phyloP scores from a whole-genome alignment of 306 rosid genomes.

The Prunus persica region Prunus_persica_NCBIv2 NC_034013.1:7712001-7712500 shows the following conservation, averaged over 20 bases:
- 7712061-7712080: too few relatives aligned
- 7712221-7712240: constrained; percentile 35
- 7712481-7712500: constrained; percentile 63
- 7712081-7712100: too few relatives aligned
- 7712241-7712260: constrained; percentile 27
- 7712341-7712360: constrained; percentile 23
- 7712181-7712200: neutral
- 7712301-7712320: constrained; percentile 44
- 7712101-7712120: too few relatives aligned
- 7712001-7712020: neutral
- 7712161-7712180: too few relatives aligned
- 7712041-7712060: too few relatives aligned
- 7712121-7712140: too few relatives aligned
- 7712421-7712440: constrained; percentile 61
- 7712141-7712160: too few relatives aligned
- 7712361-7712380: constrained; percentile 23
- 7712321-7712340: constrained; percentile 13
- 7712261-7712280: constrained; percentile 20
- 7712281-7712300: constrained; percentile 32
- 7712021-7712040: too few relatives aligned
- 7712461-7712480: constrained; percentile 55
- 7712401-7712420: constrained; percentile 49
- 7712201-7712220: constrained; percentile 39
- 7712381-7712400: constrained; percentile 61
- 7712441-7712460: constrained; percentile 56